Base-by-base conservation (phyloP, 148 eudicot genomes). In the Nyssa sinensis region DNA sequence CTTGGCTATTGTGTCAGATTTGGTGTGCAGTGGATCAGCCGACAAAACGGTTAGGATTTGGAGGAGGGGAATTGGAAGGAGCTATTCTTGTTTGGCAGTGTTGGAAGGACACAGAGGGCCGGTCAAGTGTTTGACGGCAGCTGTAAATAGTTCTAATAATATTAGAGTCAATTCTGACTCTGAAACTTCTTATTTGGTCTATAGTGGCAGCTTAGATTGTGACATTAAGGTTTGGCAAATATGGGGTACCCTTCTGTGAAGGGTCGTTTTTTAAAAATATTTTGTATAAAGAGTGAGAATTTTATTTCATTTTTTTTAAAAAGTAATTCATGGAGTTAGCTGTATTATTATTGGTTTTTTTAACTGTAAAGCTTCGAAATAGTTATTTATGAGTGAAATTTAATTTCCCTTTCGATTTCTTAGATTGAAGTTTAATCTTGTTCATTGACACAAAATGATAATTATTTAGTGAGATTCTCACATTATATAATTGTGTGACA, bases 11-110 rank as follows among this genome's bases (percentile, higher is more conserved):
- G 91, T 84, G 53, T 75, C 79, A 33, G 94, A 93, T 58, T 63
- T 93, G 75, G 37, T 93, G 61, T 84, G 77, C 75, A 93, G 98
- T 78, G 98, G 98, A 58, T 93, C 98, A 14, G 93, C 98, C 4
- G 98, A 93, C 67, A 84, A 83, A 60, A 91, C 92, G 5, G 82
- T 93, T 30, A 89, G 98, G 72, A 35, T 93, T 24, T 93, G 98
- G 98, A 85, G 81, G 73, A 88, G 84, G 30, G 87, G 83, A 49
- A n/a, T 67, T 53, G 88, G 77, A 21, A 78, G 69, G 71, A 81
- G 73, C 23, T 88, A 89, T 71, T 72, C 74, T 35, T 93, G 98
- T 79, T 76, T 91, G 79, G 96, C 84, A 27, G 88, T 93, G 19
- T 75, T 93, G 57, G 91, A 89, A 71, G 98, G 94, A 33, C 98